A percentile compares a stretch with the other conserved stretches of the same genome.
phyloP scores from a whole-genome alignment of 495 filamentous ascomycete genomes.

The Trichoderma asperelloides region DNA sequence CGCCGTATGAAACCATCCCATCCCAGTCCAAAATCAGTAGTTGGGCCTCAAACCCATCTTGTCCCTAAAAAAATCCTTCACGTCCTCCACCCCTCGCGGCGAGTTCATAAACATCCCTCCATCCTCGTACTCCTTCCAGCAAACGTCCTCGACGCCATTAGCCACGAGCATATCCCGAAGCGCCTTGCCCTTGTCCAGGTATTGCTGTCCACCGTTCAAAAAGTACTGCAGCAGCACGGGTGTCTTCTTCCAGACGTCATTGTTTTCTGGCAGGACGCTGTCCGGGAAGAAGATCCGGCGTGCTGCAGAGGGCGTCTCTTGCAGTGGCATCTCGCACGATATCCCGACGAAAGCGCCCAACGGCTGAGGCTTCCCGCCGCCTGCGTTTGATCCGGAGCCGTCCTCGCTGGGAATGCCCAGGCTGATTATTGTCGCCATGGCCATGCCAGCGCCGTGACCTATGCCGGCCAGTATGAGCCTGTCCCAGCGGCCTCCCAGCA shows the following conservation, averaged over 20 bases:
- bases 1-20: background rate
- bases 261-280: background rate
- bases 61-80: background rate
- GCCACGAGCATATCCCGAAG: background rate
- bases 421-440: background rate
- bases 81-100: background rate
- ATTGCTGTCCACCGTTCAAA: background rate
- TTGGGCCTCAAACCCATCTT: background rate
- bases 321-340: background rate
- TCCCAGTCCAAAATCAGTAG: background rate
- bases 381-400: too few relatives aligned
- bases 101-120: background rate
- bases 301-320: background rate
- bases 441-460: background rate
- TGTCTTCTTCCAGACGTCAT: background rate
- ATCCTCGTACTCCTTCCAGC: background rate
- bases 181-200: background rate
- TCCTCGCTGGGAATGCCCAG: background rate
- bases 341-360: background rate
- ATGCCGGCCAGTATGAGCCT: background rate
- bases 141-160: background rate
- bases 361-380: background rate
- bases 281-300: background rate
- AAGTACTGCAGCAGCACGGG: background rate
- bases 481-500: background rate